A percentile compares a stretch with the other conserved stretches of the same genome.
Evolutionary conservation across 2,329 filamentous ascomycete species (phyloP).

Genomic region (Didymella sp.): DNA sequence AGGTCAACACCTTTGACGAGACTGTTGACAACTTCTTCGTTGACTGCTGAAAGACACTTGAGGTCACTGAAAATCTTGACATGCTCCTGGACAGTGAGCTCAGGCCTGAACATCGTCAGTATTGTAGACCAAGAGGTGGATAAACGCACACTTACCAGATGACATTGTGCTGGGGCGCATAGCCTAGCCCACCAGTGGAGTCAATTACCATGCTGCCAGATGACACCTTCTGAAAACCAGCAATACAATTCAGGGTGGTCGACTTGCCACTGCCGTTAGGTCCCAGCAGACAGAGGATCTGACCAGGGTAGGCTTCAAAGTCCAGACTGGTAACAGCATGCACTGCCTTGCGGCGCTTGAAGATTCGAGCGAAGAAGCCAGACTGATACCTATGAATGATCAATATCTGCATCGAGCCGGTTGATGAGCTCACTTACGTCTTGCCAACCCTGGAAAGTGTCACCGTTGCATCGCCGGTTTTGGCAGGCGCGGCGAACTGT

Average conservation of each 20-base stretch:
- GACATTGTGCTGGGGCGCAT: slow-evolving; percentile 38
- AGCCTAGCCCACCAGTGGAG: slow-evolving; percentile 34
- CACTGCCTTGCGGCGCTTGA: slow-evolving; percentile 30
- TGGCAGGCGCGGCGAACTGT: slow-evolving; percentile 41
- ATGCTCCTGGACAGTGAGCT: slow-evolving; percentile 40
- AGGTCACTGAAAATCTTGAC: slow-evolving; percentile 40
- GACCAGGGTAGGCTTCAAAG: slow-evolving; percentile 30
- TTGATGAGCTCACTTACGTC: slow-evolving; percentile 19
- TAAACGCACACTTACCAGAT: slow-evolving; percentile 21
- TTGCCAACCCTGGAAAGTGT: slow-evolving; percentile 29
- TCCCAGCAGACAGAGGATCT: slow-evolving; percentile 38
- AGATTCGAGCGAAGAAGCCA: slow-evolving; percentile 25
- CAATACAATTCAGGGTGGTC: slow-evolving; percentile 36
- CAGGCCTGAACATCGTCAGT: slow-evolving; percentile 46
- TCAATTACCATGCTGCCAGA: slow-evolving; percentile 34
- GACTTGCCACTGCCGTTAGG: slow-evolving; percentile 39
- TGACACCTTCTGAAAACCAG: slow-evolving; percentile 32
- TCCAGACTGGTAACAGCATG: slow-evolving; percentile 31
- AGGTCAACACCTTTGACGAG: slow-evolving; percentile 69
- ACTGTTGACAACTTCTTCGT: slow-evolving; percentile 59
- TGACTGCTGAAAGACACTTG: slow-evolving; percentile 32
- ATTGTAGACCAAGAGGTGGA: background rate
- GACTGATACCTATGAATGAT: slow-evolving; percentile 21
- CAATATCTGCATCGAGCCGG: background rate
- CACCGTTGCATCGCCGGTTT: slow-evolving; percentile 51